Evolutionary conservation across 2,329 filamentous ascomycete genomes (phyloP).

Genomic region (Xylaria sp.): DNA sequence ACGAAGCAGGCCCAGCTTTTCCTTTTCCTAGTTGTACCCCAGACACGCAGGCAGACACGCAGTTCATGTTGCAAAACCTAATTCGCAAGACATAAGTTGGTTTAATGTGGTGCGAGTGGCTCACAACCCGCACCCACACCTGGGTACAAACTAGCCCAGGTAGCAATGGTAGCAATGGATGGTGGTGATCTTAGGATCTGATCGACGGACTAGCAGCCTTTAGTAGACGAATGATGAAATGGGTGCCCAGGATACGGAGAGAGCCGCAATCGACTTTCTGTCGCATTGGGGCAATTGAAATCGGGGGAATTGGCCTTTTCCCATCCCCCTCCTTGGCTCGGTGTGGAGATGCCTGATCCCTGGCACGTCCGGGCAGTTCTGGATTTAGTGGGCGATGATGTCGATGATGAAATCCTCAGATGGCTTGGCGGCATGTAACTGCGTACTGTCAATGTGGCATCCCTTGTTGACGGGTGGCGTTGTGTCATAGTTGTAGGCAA

Average conservation of each 20-base stretch:
- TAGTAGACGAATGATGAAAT: constrained; percentile 34
- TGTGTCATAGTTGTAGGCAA: too few relatives aligned
- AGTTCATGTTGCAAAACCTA: neutral
- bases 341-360: constrained; percentile 29
- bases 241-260: constrained; percentile 32
- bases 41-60: neutral
- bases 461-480: neutral
- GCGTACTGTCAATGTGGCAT: neutral
- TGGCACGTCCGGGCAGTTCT: too few relatives aligned
- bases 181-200: constrained; percentile 26
- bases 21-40: too few relatives aligned
- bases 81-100: neutral
- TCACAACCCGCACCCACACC: neutral
- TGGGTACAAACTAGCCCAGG: neutral
- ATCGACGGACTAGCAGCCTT: constrained; percentile 26
- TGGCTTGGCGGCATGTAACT: constrained; percentile 18
- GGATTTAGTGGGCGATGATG: constrained; percentile 27
- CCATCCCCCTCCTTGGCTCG: constrained; percentile 28
- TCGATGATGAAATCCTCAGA: constrained; percentile 29
- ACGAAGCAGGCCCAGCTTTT: neutral
- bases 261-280: constrained; percentile 39
- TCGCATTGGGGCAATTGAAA: constrained; percentile 33
- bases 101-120: neutral
- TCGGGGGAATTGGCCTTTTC: constrained; percentile 37
- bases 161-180: constrained; percentile 15